These are phyloP conservation scores for Amoebophrya sp. DNA, from an alignment of 169 alveolate genomes.

Conservation along the genomic window DNA sequence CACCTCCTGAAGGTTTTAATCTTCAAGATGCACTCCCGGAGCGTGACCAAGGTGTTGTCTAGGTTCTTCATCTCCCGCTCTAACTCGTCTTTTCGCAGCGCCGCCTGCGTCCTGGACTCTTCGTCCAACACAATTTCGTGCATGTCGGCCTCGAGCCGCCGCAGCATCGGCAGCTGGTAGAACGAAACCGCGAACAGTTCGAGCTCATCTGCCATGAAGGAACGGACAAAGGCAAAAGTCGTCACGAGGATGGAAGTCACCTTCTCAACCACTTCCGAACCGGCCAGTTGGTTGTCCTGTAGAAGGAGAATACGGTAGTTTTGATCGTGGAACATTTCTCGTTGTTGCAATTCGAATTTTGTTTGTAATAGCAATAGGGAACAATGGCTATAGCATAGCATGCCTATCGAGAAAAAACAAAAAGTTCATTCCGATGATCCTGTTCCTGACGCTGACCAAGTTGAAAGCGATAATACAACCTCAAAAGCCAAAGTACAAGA, in stretches of 20 bases:
- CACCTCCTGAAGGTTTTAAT: background rate
- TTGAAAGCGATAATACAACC: no score
- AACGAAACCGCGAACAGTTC: slow-evolving; percentile 32
- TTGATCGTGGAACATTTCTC: no score
- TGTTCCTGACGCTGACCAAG: no score
- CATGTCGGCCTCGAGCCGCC: slow-evolving; percentile 32
- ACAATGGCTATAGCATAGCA: no score
- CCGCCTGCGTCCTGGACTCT: background rate
- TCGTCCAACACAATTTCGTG: slow-evolving; percentile 9
- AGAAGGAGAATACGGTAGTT: no score
- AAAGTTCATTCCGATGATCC: no score
- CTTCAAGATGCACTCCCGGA: background rate
- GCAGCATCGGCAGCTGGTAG: slow-evolving; percentile 38
- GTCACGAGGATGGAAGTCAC: background rate
- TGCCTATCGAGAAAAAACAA: no score
- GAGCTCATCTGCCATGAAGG: background rate
- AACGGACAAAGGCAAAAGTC: background rate
- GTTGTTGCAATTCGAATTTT: no score
- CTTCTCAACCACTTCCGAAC: slow-evolving; percentile 29
- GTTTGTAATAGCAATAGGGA: no score
- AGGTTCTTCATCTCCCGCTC: background rate
- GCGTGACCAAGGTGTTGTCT: background rate
- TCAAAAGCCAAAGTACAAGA: no score
- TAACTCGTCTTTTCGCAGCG: background rate
- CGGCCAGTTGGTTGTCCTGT: background rate